Conservation (phyloP, 2,329 filamentous ascomycete species). For the Chrysoporthe puriensis region DNA sequence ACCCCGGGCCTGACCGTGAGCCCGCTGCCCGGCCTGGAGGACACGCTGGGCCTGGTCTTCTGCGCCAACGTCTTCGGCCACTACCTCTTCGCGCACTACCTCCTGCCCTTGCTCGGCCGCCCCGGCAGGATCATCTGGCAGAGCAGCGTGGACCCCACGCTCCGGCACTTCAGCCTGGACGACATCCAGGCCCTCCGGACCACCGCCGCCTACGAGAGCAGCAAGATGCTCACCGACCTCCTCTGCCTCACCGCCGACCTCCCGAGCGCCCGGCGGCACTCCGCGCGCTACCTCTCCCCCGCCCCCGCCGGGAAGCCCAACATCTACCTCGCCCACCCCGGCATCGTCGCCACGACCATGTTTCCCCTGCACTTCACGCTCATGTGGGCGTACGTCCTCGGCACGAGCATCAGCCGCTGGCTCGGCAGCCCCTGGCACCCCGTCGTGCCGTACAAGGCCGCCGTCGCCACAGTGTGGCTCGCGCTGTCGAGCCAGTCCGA, state of each 20-base stretch:
- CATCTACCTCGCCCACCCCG: constrained; percentile 81
- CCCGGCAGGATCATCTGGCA: constrained; percentile 82
- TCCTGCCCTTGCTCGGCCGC: constrained; percentile 72
- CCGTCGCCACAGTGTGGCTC: constrained; percentile 77
- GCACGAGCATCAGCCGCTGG: constrained; percentile 73
- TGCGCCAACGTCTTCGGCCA: constrained; percentile 94
- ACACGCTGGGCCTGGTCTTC: constrained; percentile 79
- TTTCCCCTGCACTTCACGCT: constrained; percentile 74
- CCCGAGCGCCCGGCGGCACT: constrained; percentile 62
- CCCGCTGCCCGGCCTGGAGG: constrained; percentile 45
- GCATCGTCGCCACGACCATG: constrained; percentile 81
- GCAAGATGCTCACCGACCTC: constrained; percentile 85
- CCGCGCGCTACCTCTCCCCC: constrained; percentile 56
- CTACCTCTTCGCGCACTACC: constrained; percentile 82
- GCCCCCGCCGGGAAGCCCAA: background rate
- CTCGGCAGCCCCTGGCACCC: constrained; percentile 89
- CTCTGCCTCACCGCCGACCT: constrained; percentile 74
- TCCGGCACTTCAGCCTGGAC: constrained; percentile 57
- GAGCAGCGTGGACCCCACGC: constrained; percentile 73
- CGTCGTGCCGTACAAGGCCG: constrained; percentile 75
- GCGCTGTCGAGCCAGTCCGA: constrained; percentile 68
- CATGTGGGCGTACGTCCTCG: constrained; percentile 67
- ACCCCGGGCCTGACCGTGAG: constrained; percentile 50
- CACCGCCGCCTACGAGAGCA: constrained; percentile 75
- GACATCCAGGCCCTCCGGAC: constrained; percentile 78